phyloP scores from a whole-genome alignment of 345 rosid genomes.

The Camelina neglecta region DNA sequence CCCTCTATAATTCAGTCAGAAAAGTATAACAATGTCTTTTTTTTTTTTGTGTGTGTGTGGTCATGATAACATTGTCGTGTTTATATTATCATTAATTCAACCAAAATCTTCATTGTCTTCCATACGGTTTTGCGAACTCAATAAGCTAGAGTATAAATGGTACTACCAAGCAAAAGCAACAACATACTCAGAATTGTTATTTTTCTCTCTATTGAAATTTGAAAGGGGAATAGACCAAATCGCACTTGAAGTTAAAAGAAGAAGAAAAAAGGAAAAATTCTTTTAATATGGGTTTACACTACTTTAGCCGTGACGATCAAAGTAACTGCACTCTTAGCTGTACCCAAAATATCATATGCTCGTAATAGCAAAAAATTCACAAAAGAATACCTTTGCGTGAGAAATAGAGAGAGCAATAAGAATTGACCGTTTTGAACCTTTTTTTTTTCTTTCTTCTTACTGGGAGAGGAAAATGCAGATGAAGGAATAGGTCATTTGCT shows the following conservation, averaged over 20 bases:
- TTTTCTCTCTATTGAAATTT: background rate
- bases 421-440: background rate
- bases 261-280: background rate
- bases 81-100: slow-evolving; percentile 12
- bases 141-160: background rate
- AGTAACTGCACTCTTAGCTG: slow-evolving; percentile 33
- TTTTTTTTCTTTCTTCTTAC: slow-evolving; percentile 2
- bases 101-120: background rate
- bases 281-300: background rate
- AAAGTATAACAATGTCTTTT: no score
- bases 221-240: slow-evolving; percentile 3
- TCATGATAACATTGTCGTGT: background rate
- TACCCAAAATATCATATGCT: slow-evolving; percentile 21
- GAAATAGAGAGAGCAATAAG: slow-evolving; percentile 25
- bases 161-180: background rate
- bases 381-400: slow-evolving; percentile 37
- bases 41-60: no score
- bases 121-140: slow-evolving; percentile 7
- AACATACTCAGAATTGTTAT: background rate
- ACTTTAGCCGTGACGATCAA: slow-evolving; percentile 22
- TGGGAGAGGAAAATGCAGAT: slow-evolving; percentile 12
- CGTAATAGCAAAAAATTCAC: slow-evolving; percentile 18
- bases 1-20: background rate
- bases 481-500: slow-evolving; percentile 13
- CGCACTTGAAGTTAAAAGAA: slow-evolving; percentile 10